phyloP scores from a whole-genome alignment of 2,329 filamentous ascomycete genomes.

The Nothophaeocryptopus gaeumannii region DNA sequence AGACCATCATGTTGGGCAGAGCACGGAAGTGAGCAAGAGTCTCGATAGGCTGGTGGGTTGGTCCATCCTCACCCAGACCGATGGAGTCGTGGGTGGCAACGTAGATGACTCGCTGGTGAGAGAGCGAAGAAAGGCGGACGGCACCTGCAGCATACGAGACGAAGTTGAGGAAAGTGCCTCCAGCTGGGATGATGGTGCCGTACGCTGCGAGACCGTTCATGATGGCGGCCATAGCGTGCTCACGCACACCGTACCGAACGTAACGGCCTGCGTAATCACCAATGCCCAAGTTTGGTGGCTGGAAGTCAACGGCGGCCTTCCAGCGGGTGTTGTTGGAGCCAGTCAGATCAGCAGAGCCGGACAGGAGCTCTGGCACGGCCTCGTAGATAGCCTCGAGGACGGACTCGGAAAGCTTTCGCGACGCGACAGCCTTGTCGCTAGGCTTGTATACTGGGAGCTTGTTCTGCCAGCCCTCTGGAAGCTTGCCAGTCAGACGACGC shows the following conservation, averaged over 20 bases:
- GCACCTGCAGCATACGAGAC: constrained; percentile 96
- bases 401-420: constrained; percentile 92
- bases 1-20: constrained; percentile 98
- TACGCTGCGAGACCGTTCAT: constrained; percentile 95
- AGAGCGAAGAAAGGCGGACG: constrained; percentile 89
- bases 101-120: constrained; percentile 88
- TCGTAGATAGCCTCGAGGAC: constrained; percentile 85
- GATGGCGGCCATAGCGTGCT: constrained; percentile 88
- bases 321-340: constrained; percentile 98
- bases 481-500: constrained; percentile 76
- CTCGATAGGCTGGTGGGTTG: constrained; percentile 99
- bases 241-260: constrained; percentile 85
- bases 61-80: constrained; percentile 96
- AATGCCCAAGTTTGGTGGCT: constrained; percentile 79
- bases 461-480: constrained; percentile 97
- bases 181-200: constrained; percentile 88
- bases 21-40: constrained; percentile 97
- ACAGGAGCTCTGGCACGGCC: constrained; percentile 82
- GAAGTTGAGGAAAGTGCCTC: constrained; percentile 98
- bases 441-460: constrained; percentile 86
- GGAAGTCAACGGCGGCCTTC: constrained; percentile 97
- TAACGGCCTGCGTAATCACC: constrained; percentile 91
- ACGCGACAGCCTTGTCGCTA: constrained; percentile 77
- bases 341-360: constrained; percentile 95
- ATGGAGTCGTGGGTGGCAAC: constrained; percentile 98